Evolutionary conservation across 139 green algal genomes (phyloP).

Genomic region (Coelastrella sp.): DNA sequence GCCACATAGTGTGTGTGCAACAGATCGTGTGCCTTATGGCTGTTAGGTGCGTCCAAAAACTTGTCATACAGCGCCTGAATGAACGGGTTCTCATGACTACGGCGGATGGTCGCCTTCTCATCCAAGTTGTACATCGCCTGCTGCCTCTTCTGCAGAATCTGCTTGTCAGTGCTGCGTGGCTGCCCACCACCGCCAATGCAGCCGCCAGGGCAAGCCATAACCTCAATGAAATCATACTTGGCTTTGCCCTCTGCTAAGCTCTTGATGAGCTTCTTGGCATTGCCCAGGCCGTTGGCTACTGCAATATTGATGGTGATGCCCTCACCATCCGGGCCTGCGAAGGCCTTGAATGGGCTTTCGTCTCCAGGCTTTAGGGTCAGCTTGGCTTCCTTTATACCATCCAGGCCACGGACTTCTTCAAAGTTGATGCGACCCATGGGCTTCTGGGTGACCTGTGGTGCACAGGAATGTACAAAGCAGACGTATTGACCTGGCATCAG

Average conservation of each 20-base stretch:
- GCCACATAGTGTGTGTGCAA: conserved; percentile 78
- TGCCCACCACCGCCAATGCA: conserved; percentile 82
- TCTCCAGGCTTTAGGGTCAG: conserved; percentile 59
- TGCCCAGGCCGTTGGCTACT: conserved; percentile 81
- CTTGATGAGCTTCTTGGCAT: conserved; percentile 82
- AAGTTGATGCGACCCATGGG: conserved; percentile 53
- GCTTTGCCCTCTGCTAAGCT: background rate
- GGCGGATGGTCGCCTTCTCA: conserved; percentile 51
- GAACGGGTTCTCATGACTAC: conserved; percentile 61
- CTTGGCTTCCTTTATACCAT: conserved; percentile 73
- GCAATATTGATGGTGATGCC: conserved; percentile 63
- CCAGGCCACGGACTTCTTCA: conserved; percentile 72
- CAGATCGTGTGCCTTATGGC: conserved; percentile 71
- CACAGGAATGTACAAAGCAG: too few species aligned
- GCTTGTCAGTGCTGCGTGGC: conserved; percentile 70
- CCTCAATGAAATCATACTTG: conserved; percentile 77
- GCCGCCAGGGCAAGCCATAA: conserved; percentile 70
- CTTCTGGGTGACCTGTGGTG: conserved; percentile 47
- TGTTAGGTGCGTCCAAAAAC: conserved; percentile 62
- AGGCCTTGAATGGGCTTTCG: conserved; percentile 44
- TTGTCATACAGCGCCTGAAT: conserved; percentile 62
- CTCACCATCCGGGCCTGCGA: conserved; percentile 24
- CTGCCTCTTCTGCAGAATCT: conserved; percentile 72
- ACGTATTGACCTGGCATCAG: too few species aligned
- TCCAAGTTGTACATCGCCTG: conserved; percentile 63